These are phyloP conservation scores for Glomus cerebriforme DNA, from an alignment of 192 early-diverging fungal genomes.

Conservation along the genomic window DNA sequence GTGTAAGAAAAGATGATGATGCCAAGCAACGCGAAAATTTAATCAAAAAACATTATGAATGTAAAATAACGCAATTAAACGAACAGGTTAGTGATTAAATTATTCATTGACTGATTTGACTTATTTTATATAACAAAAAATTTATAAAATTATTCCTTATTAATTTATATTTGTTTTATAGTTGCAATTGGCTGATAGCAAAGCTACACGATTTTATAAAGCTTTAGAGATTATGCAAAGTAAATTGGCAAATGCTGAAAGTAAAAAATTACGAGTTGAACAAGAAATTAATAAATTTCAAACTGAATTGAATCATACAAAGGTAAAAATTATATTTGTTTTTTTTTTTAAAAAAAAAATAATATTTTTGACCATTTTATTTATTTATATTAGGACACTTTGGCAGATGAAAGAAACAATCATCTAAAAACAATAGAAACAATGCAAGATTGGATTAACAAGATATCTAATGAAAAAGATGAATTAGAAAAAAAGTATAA, in stretches of 20 bases:
- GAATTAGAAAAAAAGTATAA: background rate
- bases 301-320: background rate
- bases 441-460: background rate
- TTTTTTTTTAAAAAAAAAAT: background rate
- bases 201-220: conserved; percentile 8
- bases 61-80: conserved; percentile 43
- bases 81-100: conserved; percentile 33
- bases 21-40: conserved; percentile 33
- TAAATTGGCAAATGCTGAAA: conserved; percentile 2
- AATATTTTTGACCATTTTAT: background rate
- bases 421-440: conserved; percentile 11
- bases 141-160: background rate
- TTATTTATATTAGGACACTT: background rate
- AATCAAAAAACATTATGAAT: conserved; percentile 51
- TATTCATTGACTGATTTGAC: background rate
- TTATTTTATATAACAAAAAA: too few species aligned
- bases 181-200: conserved; percentile 25
- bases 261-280: background rate
- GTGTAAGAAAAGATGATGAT: conserved; percentile 13
- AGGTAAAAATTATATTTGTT: background rate
- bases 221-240: conserved; percentile 15
- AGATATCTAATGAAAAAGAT: background rate
- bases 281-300: conserved; percentile 18
- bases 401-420: background rate
- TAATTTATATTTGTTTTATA: background rate